phyloP scores from a whole-genome alignment of 2,329 filamentous ascomycete species.

The Talaromyces islandicus region DNA sequence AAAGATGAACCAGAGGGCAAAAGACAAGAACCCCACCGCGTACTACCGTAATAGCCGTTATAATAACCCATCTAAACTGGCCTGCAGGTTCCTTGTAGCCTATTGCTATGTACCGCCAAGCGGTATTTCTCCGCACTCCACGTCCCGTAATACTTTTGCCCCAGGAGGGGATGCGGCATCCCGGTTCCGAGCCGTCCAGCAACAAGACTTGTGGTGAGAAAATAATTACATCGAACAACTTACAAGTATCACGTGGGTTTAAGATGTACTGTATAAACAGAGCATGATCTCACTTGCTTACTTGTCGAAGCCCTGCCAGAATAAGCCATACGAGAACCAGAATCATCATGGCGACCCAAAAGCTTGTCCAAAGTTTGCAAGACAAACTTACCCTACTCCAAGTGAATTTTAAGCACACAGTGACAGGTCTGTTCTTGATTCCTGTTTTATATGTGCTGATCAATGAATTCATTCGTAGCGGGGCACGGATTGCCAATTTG shows the following conservation, averaged over 20 bases:
- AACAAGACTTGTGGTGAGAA: neutral
- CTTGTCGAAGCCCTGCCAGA: neutral
- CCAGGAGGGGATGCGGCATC: neutral
- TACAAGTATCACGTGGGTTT: neutral
- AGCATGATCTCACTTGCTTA: neutral
- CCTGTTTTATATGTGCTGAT: slow-evolving; percentile 42
- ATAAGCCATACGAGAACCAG: neutral
- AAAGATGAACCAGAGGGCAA: neutral
- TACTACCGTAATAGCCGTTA: neutral
- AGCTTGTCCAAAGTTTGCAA: neutral
- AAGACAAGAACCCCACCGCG: neutral
- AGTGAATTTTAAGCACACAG: neutral
- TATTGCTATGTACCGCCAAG: neutral
- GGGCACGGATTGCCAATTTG: slow-evolving; percentile 42
- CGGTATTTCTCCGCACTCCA: neutral
- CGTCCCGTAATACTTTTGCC: neutral
- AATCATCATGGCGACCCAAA: neutral
- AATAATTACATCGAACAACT: neutral
- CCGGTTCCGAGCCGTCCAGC: neutral
- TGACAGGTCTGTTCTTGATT: slow-evolving; percentile 11
- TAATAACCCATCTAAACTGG: neutral
- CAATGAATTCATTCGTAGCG: slow-evolving; percentile 45
- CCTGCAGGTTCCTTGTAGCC: neutral
- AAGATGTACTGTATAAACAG: neutral
- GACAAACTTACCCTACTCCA: neutral